These are phyloP conservation scores for Calonectria hawksworthii DNA, from an alignment of 2,329 filamentous ascomycete genomes.

Conservation along the genomic window DNA sequence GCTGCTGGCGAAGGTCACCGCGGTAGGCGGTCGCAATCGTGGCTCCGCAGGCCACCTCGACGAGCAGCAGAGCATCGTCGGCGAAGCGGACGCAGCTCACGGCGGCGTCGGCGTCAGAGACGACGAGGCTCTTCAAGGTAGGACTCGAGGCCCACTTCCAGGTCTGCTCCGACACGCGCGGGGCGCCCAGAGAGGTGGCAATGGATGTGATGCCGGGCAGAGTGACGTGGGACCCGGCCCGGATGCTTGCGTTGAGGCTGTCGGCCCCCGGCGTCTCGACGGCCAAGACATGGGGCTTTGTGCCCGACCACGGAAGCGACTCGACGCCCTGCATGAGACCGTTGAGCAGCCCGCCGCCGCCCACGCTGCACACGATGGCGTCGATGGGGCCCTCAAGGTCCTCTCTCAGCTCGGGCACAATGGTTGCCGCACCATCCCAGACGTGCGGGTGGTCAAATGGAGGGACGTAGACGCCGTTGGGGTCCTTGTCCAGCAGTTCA, in stretches of 20 bases:
- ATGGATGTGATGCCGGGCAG: conserved; percentile 81
- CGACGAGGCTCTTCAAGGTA: conserved; percentile 51
- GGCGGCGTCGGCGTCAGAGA: conserved; percentile 77
- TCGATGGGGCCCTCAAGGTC: conserved; percentile 67
- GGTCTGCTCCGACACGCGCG: conserved; percentile 76
- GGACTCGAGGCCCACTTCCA: conserved; percentile 73
- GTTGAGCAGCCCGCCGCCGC: conserved; percentile 84
- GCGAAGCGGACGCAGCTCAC: conserved; percentile 82
- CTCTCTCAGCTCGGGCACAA: conserved; percentile 66
- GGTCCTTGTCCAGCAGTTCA: conserved; percentile 67
- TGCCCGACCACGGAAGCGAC: conserved; percentile 51
- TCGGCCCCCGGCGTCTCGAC: conserved; percentile 84
- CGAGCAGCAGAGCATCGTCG: conserved; percentile 84
- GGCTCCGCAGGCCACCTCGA: conserved; percentile 89
- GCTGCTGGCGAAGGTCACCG: conserved; percentile 70
- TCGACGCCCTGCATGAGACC: conserved; percentile 81
- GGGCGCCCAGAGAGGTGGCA: conserved; percentile 81
- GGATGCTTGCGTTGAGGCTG: conserved; percentile 74
- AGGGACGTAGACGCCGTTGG: conserved; percentile 72
- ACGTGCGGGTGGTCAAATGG: conserved; percentile 79
- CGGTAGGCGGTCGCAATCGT: conserved; percentile 79
- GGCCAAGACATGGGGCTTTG: conserved; percentile 71
- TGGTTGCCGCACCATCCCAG: conserved; percentile 74
- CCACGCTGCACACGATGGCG: conserved; percentile 82
- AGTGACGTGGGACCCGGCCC: conserved; percentile 69